Evolutionary conservation across 202 grass and related monocot species (phyloP).

Genomic region (Digitaria exilis): DNA sequence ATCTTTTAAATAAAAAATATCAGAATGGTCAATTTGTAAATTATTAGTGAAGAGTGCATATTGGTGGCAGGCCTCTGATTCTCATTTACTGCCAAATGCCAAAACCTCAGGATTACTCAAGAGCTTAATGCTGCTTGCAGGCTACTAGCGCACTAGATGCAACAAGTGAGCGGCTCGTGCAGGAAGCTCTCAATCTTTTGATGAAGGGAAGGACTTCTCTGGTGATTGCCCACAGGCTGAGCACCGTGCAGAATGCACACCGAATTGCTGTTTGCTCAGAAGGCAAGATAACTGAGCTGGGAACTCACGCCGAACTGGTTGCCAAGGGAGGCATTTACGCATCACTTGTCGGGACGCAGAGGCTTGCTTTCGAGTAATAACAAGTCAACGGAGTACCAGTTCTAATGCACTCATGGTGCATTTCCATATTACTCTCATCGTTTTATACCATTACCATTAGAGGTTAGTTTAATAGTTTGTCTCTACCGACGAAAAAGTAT

Average conservation of each 20-base stretch:
- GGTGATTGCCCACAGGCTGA: slow-evolving; percentile 93
- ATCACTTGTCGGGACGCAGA: slow-evolving; percentile 74
- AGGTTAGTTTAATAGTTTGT: background rate
- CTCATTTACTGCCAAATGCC: background rate
- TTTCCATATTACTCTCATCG: background rate
- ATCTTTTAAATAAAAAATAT: background rate
- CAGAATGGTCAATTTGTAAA: background rate
- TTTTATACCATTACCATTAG: background rate
- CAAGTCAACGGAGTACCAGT: background rate
- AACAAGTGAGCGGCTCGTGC: slow-evolving; percentile 83
- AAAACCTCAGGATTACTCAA: background rate
- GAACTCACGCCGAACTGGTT: slow-evolving; percentile 74
- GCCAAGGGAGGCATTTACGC: slow-evolving; percentile 76
- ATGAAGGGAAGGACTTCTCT: slow-evolving; percentile 93
- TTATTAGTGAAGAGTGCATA: too few relatives aligned
- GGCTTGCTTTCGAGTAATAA: slow-evolving; percentile 88
- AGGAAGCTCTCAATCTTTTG: slow-evolving; percentile 81
- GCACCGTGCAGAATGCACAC: slow-evolving; percentile 90
- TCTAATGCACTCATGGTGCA: background rate
- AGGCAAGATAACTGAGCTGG: slow-evolving; percentile 73
- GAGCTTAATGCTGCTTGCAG: slow-evolving; percentile 38
- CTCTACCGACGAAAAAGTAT: background rate
- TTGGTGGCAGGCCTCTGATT: background rate
- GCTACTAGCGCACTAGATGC: slow-evolving; percentile 93
- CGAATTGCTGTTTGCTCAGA: slow-evolving; percentile 77